phyloP scores from a whole-genome alignment of 202 grass and related monocot species.

The Setaria italica region DNA sequence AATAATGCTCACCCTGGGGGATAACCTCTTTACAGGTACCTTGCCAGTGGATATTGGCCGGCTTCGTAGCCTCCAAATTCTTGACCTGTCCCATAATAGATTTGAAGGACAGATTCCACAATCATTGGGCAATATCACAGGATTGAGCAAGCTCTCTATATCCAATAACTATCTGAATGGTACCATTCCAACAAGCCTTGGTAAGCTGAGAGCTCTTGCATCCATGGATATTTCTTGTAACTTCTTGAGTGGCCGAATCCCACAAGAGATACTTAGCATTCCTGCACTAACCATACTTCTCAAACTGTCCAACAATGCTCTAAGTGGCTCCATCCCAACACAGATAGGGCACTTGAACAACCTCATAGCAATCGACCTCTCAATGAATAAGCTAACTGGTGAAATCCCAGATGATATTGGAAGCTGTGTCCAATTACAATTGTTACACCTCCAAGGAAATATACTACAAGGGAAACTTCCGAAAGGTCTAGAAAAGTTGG shows the following conservation, averaged over 20 bases:
- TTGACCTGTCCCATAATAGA: slow-evolving; percentile 41
- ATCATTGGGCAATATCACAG: slow-evolving; percentile 48
- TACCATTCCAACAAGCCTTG: slow-evolving; percentile 27
- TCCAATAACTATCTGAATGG: slow-evolving; percentile 43
- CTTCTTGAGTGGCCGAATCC: slow-evolving; percentile 17
- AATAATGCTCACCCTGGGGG: not conserved
- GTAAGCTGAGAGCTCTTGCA: slow-evolving; percentile 2
- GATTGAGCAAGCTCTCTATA: slow-evolving; percentile 17
- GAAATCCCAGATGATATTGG: slow-evolving; percentile 11
- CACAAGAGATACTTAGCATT: slow-evolving; percentile 32
- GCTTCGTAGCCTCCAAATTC: slow-evolving; percentile 8
- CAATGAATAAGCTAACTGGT: slow-evolving; percentile 47
- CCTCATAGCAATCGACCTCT: slow-evolving; percentile 11
- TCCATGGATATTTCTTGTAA: slow-evolving; percentile 31
- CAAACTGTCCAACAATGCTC: slow-evolving; percentile 30
- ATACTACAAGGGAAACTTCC: slow-evolving; percentile 32
- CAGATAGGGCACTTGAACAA: slow-evolving; percentile 40
- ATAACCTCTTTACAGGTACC: slow-evolving; percentile 51
- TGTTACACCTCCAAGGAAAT: slow-evolving; percentile 28
- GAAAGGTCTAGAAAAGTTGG: not conserved
- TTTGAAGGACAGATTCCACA: slow-evolving; percentile 41
- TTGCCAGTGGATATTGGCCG: slow-evolving; percentile 42
- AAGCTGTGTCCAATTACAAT: not conserved
- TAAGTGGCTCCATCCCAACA: slow-evolving; percentile 36
- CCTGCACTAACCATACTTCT: slow-evolving; percentile 8